Evolutionary conservation across 768 basidiomycete genomes (phyloP).

Genomic region (Pulveroboletus sp.): DNA sequence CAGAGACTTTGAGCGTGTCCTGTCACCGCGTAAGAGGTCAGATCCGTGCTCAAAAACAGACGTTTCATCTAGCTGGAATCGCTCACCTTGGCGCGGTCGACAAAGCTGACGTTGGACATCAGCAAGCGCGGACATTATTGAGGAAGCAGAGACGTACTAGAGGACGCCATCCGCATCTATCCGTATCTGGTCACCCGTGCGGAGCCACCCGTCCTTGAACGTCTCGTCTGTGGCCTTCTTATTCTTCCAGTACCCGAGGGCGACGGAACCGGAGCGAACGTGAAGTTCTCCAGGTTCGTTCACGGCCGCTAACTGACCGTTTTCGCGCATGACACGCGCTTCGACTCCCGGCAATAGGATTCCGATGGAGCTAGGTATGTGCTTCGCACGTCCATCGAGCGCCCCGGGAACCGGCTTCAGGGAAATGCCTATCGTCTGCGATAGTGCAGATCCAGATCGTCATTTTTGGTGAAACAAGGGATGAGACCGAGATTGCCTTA

Average conservation of each 20-base stretch:
- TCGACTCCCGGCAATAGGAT: conserved; percentile 62
- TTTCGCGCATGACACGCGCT: conserved; percentile 56
- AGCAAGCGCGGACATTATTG: background rate
- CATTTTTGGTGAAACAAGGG: background rate
- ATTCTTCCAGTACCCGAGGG: too few relatives aligned
- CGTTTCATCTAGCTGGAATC: background rate
- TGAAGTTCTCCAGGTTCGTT: conserved; percentile 67
- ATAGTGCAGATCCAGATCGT: background rate
- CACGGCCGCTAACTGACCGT: conserved; percentile 49
- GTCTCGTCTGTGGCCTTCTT: conserved; percentile 60
- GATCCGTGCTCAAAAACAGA: too few relatives aligned
- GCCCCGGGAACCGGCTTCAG: conserved; percentile 41
- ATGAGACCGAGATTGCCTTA: conserved; percentile 38
- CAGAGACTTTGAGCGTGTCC: conserved; percentile 80
- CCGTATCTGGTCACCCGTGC: conserved; percentile 68
- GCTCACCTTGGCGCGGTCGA: conserved; percentile 69
- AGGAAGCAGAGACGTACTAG: conserved; percentile 44
- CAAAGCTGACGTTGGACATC: conserved; percentile 44
- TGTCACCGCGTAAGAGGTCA: conserved; percentile 19
- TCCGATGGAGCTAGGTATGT: conserved; percentile 46
- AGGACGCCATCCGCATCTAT: conserved; percentile 59
- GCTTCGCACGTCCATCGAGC: conserved; percentile 41
- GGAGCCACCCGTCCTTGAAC: conserved; percentile 68
- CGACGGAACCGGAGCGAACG: conserved; percentile 51
- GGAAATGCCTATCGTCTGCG: conserved; percentile 54